phyloP scores from a whole-genome alignment of 192 early-diverging fungal genomes.

The Endogone sp. region DNA sequence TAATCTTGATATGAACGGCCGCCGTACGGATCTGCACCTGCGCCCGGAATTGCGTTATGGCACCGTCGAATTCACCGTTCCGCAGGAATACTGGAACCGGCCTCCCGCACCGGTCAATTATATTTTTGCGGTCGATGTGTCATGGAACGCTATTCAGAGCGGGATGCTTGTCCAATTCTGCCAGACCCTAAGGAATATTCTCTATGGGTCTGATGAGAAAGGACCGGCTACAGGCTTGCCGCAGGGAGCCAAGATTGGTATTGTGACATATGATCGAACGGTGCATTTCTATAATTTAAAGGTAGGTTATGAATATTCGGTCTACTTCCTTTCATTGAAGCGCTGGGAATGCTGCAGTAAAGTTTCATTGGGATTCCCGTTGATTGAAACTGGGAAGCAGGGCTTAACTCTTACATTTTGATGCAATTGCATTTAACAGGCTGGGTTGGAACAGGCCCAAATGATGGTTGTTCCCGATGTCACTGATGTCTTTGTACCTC shows the following conservation, averaged over 20 bases:
- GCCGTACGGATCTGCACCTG: slow-evolving; percentile 76
- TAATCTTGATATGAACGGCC: slow-evolving; percentile 90
- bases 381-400: no score
- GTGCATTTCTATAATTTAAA: slow-evolving; percentile 96
- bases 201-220: slow-evolving; percentile 41
- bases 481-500: slow-evolving; percentile 90
- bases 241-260: slow-evolving; percentile 65
- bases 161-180: slow-evolving; percentile 74
- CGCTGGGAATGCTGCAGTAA: no score
- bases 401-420: no score
- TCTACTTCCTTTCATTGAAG: no score
- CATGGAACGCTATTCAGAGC: slow-evolving; percentile 78
- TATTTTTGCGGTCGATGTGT: slow-evolving; percentile 96
- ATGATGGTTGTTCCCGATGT: slow-evolving; percentile 96
- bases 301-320: slow-evolving; percentile 39
- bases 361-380: no score
- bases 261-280: slow-evolving; percentile 86
- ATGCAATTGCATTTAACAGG: slow-evolving; percentile 35
- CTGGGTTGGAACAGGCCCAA: slow-evolving; percentile 79
- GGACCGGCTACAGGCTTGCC: slow-evolving; percentile 39
- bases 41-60: slow-evolving; percentile 89
- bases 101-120: slow-evolving; percentile 66
- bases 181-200: slow-evolving; percentile 57
- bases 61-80: slow-evolving; percentile 87
- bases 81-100: slow-evolving; percentile 68